Base-by-base conservation (phyloP, 768 basidiomycete species). In the Exsudoporus frostii region DNA sequence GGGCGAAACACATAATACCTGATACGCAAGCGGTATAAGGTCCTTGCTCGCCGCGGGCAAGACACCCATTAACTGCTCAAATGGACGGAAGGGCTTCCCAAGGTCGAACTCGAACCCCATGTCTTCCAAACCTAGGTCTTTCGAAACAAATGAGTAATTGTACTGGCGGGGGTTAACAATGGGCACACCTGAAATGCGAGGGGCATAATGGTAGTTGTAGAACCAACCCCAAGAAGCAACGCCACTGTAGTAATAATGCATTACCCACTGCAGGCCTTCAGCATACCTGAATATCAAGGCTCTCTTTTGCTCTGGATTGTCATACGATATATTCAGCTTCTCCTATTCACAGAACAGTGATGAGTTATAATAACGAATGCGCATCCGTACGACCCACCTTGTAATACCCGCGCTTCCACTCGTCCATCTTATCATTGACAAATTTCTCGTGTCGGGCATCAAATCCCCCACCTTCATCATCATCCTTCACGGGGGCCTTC, bases 151-250 rank as follows among this genome's bases (percentile, higher is more conserved):
- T 57, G 17, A 54, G 53, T 45, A 25, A 33, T 46, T 52, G 13
- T 34, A 24, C 13, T 8, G 5, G 24, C 4, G 40, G 9, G 32
- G 25, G 22, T 32, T 33, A 9, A 40, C 32, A 34, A 19, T 15
- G 7, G 15, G 65, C 79, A 48, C 62, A 95, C 96, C 96, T 19
- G 93, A 92, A 50, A 98, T 98, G 27, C 94, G 84, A 20, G 97
- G 97, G 0, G 97, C 90, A 68, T 95, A 99, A 67, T 99, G 96
- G 68, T 98, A 98, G 69, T 95, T 76, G 73, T 98, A 98, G 75
- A 96, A 99, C 97, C 97, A 98, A 20, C 91, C 82, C 97, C 97
- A 99, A 15, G 92, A 95, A 6, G 93, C 90, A 17, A 98, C 94
- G 6, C 97, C 97, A 56, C 89, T 84, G 69, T 98, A 98, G 69